Evolutionary conservation across 192 early-diverging fungal species (phyloP).

Genomic region (Coemansia sp.): DNA sequence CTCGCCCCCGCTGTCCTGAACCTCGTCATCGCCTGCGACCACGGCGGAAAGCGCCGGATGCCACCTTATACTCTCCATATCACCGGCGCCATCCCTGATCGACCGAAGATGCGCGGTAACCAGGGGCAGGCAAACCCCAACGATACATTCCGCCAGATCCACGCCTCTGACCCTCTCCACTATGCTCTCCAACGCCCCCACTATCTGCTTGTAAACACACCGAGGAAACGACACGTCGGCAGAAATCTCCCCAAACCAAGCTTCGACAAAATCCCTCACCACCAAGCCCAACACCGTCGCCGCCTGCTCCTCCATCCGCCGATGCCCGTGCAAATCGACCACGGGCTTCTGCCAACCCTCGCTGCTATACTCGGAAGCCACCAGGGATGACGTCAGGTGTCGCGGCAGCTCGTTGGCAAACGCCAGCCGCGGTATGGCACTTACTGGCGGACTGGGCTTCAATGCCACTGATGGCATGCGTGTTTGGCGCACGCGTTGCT

Average conservation of each 20-base stretch:
- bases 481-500: constrained; percentile 19
- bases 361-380: constrained; percentile 16
- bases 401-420: constrained; percentile 15
- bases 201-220: constrained; percentile 28
- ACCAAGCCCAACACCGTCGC: constrained; percentile 21
- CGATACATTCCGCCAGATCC: constrained; percentile 62
- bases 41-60: neutral
- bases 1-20: constrained; percentile 27
- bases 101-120: constrained; percentile 60
- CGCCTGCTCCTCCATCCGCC: constrained; percentile 9
- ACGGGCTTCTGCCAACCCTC: neutral
- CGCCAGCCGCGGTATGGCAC: constrained; percentile 24
- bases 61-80: neutral
- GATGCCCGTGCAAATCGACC: neutral
- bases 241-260: constrained; percentile 46
- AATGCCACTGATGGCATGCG: neutral
- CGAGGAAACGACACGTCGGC: constrained; percentile 48
- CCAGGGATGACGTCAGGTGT: constrained; percentile 7
- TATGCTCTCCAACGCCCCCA: constrained; percentile 26
- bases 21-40: neutral
- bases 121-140: constrained; percentile 64
- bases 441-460: constrained; percentile 26
- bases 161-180: constrained; percentile 27
- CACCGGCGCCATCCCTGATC: neutral
- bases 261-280: constrained; percentile 51